phyloP scores from a whole-genome alignment of 1,284 basidiomycete genomes.

The Papiliotrema terrestris region DNA sequence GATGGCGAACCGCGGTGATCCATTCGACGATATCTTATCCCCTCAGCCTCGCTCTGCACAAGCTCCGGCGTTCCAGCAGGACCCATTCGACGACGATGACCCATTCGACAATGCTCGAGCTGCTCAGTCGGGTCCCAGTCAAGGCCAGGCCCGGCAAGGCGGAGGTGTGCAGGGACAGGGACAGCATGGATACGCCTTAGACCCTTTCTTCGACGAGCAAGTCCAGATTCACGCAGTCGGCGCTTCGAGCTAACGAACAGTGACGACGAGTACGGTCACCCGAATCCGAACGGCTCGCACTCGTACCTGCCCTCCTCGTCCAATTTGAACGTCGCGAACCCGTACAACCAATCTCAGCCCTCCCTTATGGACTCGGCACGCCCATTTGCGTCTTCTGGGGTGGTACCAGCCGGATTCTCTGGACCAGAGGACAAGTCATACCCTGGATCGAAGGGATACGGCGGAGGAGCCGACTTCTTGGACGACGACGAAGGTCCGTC shows the following conservation, averaged over 20 bases:
- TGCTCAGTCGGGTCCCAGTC: not conserved
- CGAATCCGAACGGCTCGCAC: constrained; percentile 22
- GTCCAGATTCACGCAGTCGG: constrained; percentile 3
- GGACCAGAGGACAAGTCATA: constrained; percentile 17
- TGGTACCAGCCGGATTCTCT: constrained; percentile 35
- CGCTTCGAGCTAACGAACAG: constrained; percentile 14
- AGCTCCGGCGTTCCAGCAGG: constrained; percentile 15
- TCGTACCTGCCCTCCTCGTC: constrained; percentile 36
- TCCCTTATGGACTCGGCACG: constrained; percentile 26
- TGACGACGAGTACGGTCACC: constrained; percentile 42
- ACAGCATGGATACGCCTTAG: constrained; percentile 40
- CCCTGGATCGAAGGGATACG: constrained; percentile 18
- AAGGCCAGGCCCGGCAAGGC: not conserved
- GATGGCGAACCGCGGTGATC: constrained; percentile 13
- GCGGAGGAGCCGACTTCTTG: constrained; percentile 27
- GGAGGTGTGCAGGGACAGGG: constrained; percentile 5
- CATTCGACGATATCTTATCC: constrained; percentile 46
- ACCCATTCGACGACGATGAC: constrained; percentile 32
- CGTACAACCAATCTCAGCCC: constrained; percentile 25
- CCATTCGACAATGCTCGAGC: constrained; percentile 9
- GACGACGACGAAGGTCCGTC: constrained; percentile 42
- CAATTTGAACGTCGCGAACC: constrained; percentile 16
- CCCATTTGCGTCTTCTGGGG: constrained; percentile 38
- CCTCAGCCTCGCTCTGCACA: constrained; percentile 28
- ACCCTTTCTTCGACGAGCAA: constrained; percentile 51